Percentiles rank a stretch among this genome's conserved stretches.
Conservation (phyloP, 2,329 filamentous ascomycete genomes). For the Aspergillus sp. region DNA sequence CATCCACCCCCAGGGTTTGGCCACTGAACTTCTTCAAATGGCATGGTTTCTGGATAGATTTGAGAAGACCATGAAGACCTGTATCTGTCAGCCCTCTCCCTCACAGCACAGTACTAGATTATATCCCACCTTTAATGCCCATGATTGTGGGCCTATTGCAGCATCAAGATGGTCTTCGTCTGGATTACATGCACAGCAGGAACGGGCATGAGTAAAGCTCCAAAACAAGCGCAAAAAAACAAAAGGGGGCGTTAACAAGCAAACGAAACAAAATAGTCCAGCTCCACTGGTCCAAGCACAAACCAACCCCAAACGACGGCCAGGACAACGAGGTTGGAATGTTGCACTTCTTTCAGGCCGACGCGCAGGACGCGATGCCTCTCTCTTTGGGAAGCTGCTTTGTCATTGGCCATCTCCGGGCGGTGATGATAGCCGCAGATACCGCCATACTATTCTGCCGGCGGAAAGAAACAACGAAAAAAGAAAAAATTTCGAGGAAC, state of each 20-base stretch:
- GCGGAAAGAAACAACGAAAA: conserved; percentile 17
- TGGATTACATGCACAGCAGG: conserved; percentile 19
- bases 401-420: conserved; percentile 13
- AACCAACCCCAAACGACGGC: conserved; percentile 3
- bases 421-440: conserved; percentile 4
- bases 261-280: background rate
- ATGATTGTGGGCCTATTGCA: conserved; percentile 26
- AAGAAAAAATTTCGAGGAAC: background rate
- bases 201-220: conserved; percentile 11
- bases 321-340: conserved; percentile 23
- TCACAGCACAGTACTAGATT: conserved; percentile 2
- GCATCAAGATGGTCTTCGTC: conserved; percentile 22
- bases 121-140: conserved; percentile 39
- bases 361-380: conserved; percentile 29
- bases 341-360: conserved; percentile 20
- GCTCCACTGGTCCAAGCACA: background rate
- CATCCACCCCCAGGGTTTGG: conserved; percentile 88
- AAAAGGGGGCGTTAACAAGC: background rate
- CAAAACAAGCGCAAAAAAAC: conserved; percentile 3
- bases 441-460: conserved; percentile 31
- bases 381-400: conserved; percentile 3
- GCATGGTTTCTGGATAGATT: conserved; percentile 88
- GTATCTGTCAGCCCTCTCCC: conserved; percentile 4
- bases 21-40: conserved; percentile 81
- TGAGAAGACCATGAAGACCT: conserved; percentile 86